Conservation (phyloP, 2,329 filamentous ascomycete species). For the Fusarium anthophilum region DNA sequence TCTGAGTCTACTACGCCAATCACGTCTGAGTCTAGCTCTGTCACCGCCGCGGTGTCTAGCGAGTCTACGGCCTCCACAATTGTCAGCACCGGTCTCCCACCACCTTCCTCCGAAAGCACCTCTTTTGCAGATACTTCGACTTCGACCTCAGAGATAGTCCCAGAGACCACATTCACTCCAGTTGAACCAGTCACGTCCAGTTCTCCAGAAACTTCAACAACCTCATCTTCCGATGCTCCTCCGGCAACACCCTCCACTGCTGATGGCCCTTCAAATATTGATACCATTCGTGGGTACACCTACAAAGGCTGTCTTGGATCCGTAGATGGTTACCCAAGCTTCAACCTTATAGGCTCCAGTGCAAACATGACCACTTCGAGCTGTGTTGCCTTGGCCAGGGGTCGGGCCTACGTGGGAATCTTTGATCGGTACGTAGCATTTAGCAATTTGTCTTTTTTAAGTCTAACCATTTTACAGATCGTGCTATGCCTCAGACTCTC, state of each 20-base stretch:
- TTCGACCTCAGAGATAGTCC: fast-evolving
- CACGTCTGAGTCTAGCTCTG: background rate
- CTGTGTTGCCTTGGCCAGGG: background rate
- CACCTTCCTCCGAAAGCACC: fast-evolving
- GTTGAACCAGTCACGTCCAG: background rate
- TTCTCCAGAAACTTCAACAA: background rate
- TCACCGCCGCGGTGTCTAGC: background rate
- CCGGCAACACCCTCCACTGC: background rate
- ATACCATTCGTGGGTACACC: background rate
- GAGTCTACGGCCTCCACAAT: background rate
- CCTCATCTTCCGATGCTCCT: background rate
- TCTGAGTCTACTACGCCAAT: background rate
- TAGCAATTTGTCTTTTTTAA: fast-evolving
- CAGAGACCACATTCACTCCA: background rate
- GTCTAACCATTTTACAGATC: background rate
- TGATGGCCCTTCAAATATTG: background rate
- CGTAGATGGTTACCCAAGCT: background rate
- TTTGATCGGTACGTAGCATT: background rate
- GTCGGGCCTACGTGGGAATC: background rate
- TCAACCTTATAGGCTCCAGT: background rate
- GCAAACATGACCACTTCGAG: background rate
- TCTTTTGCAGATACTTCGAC: background rate
- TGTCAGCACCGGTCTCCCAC: background rate
- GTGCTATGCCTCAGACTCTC: background rate
- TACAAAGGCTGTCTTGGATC: background rate